phyloP scores from a whole-genome alignment of 1,284 basidiomycete species.

The Boletus mariae region DNA sequence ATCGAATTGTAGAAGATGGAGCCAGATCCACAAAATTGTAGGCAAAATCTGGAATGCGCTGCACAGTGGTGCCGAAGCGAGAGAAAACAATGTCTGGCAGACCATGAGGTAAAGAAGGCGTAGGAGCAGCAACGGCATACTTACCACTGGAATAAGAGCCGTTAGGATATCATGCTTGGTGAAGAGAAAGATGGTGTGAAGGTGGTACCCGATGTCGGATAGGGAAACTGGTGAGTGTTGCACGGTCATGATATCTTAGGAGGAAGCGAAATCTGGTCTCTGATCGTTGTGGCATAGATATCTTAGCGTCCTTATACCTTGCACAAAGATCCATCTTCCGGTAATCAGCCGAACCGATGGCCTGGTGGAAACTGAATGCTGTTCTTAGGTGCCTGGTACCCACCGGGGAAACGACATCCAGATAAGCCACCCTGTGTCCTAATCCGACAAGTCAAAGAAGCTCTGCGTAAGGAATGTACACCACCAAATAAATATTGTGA shows the following conservation, averaged over 20 bases:
- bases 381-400: background rate
- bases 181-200: slow-evolving; percentile 39
- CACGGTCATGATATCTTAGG: slow-evolving; percentile 12
- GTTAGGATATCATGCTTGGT: slow-evolving; percentile 41
- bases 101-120: slow-evolving; percentile 1
- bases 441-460: background rate
- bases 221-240: slow-evolving; percentile 3
- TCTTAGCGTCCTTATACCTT: slow-evolving; percentile 10
- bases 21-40: slow-evolving; percentile 40
- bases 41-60: slow-evolving; percentile 23
- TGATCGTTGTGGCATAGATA: background rate
- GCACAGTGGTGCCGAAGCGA: slow-evolving; percentile 33
- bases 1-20: slow-evolving; percentile 41
- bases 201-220: slow-evolving; percentile 21
- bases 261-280: background rate
- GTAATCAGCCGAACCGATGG: slow-evolving; percentile 1
- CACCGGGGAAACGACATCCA: background rate
- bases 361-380: background rate
- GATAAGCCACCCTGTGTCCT: background rate
- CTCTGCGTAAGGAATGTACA: background rate
- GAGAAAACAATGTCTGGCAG: slow-evolving; percentile 36
- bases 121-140: slow-evolving; percentile 2
- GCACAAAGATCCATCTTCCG: background rate
- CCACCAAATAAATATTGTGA: background rate
- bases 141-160: slow-evolving; percentile 39